Percentiles rank a stretch among this genome's conserved stretches.
phyloP scores from a whole-genome alignment of 108 stramenopile species.

The Hondaea fermentalgiana region DNA sequence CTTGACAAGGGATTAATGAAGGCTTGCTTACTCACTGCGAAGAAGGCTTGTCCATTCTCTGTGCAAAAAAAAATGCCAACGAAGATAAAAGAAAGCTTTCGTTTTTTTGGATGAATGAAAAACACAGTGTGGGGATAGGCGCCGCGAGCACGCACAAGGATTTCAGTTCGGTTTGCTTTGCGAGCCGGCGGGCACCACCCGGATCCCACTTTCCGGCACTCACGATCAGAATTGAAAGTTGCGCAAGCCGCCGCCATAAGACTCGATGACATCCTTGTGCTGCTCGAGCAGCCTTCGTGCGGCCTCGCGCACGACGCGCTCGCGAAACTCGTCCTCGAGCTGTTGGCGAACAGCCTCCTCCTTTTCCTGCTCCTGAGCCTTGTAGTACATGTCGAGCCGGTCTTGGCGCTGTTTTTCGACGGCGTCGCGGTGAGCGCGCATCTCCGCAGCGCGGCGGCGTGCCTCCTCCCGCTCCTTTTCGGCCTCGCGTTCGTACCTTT shows the following conservation, averaged over 20 bases:
- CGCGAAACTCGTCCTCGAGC: neutral
- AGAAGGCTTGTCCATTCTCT: neutral
- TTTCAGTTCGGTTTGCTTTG: too few species aligned
- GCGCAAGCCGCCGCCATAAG: conserved; percentile 2
- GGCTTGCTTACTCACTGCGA: too few species aligned
- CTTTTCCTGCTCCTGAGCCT: conserved; percentile 5
- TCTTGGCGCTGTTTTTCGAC: neutral
- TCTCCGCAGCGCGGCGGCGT: neutral
- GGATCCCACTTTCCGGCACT: too few species aligned
- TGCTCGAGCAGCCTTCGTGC: neutral
- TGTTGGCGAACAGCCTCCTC: neutral
- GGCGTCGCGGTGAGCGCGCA: neutral
- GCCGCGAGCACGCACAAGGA: too few species aligned
- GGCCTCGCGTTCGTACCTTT: neutral
- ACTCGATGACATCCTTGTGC: neutral
- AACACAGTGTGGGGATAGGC: too few species aligned
- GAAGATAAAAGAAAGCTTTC: neutral
- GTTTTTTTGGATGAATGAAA: too few species aligned
- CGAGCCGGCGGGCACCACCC: too few species aligned
- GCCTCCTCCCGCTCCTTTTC: neutral
- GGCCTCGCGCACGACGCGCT: conserved; percentile 9
- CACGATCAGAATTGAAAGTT: neutral
- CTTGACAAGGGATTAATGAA: neutral
- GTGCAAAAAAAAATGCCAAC: neutral
- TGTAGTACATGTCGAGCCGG: neutral